Evolutionary conservation across 371 early-diverging fungal genomes (phyloP), one percentile per base, ranked within the genome.

Genomic region (Chytridium lagenaria): DNA sequence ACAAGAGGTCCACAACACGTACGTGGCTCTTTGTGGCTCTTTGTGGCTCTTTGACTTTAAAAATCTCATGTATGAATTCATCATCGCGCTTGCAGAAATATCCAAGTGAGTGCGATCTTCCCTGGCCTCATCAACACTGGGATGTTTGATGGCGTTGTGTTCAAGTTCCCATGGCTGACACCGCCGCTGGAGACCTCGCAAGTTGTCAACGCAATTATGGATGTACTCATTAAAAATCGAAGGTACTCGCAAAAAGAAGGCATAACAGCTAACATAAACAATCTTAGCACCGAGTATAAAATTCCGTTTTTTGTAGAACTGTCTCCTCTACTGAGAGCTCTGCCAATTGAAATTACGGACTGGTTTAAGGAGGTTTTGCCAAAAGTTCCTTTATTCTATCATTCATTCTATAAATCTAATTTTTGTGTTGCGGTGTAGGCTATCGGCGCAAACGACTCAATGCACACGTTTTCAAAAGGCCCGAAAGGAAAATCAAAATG

Each of bases 81-180:
- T n/a, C n/a, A n/a, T n/a, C n/a, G n/a, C n/a, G n/a, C n/a, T n/a
- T n/a, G n/a, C 68, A 81, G 82, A 16, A 74, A 78, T 59, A 70
- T 81, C 55, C 61, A 76, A n/a, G 69, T 77, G 15, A 75, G 76
- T 0, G 72, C 73, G 59, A 67, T 88, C 33, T 84, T 78, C 74
- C 85, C 87, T 2, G 89, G 87, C 34, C 76, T 80, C 49, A 77
- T 88, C 23, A 77, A 78, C 61, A 88, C 90, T 1, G 83, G 81
- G 39, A 84, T 90, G 83, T 90, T 90, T 76, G 50, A 77, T n/a
- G 88, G 87, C 19, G 81, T 83, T 1, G 33, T 63, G 37, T 83
- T 85, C 50, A 68, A 65, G 22, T 68, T 75, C 55, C 84, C 83
- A 15, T 82, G 78, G 64, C 69, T 88, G 19, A 85, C 86, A 0